phyloP scores from a whole-genome alignment of 2,329 filamentous ascomycete genomes.

The Fusarium miscanthi region DNA sequence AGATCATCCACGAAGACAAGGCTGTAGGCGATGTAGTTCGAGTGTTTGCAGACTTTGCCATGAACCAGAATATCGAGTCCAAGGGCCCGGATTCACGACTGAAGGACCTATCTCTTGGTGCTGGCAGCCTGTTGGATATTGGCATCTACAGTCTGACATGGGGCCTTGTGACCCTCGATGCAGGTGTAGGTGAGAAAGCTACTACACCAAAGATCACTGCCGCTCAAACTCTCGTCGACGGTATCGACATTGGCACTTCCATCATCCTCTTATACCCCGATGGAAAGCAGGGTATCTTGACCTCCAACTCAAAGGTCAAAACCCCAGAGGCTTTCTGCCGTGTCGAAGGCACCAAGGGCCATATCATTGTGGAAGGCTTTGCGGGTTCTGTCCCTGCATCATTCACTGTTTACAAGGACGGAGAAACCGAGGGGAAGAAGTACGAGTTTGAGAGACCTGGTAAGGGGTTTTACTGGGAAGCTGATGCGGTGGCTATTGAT shows the following conservation, averaged over 20 bases:
- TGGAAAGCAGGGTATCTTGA: slow-evolving; percentile 56
- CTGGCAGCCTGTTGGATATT: slow-evolving; percentile 56
- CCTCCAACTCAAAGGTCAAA: slow-evolving; percentile 49
- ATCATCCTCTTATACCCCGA: slow-evolving; percentile 54
- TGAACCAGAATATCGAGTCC: slow-evolving; percentile 50
- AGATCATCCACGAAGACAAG: slow-evolving; percentile 53
- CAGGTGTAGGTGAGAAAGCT: slow-evolving; percentile 41
- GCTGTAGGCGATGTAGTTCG: slow-evolving; percentile 54
- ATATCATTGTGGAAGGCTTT: slow-evolving; percentile 52
- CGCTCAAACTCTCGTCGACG: slow-evolving; percentile 50
- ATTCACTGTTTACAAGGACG: slow-evolving; percentile 51
- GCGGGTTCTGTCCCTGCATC: slow-evolving; percentile 48
- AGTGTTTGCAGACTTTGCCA: slow-evolving; percentile 54
- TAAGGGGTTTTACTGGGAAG: slow-evolving; percentile 58
- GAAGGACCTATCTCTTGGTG: slow-evolving; percentile 54
- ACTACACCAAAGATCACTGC: slow-evolving; percentile 51
- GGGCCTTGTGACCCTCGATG: slow-evolving; percentile 51
- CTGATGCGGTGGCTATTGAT: slow-evolving; percentile 56
- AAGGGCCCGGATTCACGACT: slow-evolving; percentile 48
- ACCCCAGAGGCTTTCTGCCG: slow-evolving; percentile 48
- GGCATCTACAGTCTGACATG: slow-evolving; percentile 58
- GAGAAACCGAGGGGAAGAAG: slow-evolving; percentile 44
- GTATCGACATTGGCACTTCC: slow-evolving; percentile 51
- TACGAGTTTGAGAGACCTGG: slow-evolving; percentile 52
- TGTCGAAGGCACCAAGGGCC: slow-evolving; percentile 55